Evolutionary conservation across 176 grass and related monocot genomes (phyloP).

Genomic region (Eragrostis curvula): DNA sequence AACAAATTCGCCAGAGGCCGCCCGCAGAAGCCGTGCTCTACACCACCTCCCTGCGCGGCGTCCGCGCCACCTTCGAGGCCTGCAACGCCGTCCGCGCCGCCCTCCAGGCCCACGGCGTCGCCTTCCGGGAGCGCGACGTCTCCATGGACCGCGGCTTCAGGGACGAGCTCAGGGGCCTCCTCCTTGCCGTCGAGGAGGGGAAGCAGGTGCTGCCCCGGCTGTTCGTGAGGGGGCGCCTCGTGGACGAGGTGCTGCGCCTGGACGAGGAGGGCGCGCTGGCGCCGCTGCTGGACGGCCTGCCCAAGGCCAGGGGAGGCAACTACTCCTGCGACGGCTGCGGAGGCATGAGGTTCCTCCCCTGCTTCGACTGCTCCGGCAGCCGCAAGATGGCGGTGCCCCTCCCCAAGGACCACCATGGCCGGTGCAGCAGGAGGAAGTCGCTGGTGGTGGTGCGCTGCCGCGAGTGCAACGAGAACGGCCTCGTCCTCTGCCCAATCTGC

Average conservation of each 20-base stretch:
- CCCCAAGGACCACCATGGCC: not conserved
- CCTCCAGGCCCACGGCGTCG: slow-evolving; percentile 54
- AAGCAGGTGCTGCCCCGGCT: slow-evolving; percentile 51
- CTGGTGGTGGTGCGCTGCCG: slow-evolving; percentile 51
- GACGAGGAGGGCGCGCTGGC: slow-evolving; percentile 64
- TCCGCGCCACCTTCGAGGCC: slow-evolving; percentile 72
- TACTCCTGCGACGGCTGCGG: slow-evolving; percentile 59
- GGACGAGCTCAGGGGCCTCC: slow-evolving; percentile 55
- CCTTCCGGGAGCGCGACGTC: slow-evolving; percentile 67
- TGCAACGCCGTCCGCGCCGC: slow-evolving; percentile 67
- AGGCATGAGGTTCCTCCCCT: slow-evolving; percentile 64
- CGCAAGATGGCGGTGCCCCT: slow-evolving; percentile 49
- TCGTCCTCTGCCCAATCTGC: slow-evolving; percentile 81
- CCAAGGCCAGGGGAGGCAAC: slow-evolving; percentile 29
- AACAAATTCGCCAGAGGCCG: no score
- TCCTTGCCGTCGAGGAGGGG: not conserved
- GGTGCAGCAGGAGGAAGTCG: not conserved
- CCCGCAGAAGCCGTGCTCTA: slow-evolving; percentile 41
- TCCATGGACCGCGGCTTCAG: slow-evolving; percentile 77
- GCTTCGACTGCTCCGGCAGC: slow-evolving; percentile 73
- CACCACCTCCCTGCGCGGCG: slow-evolving; percentile 68
- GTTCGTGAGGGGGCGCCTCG: slow-evolving; percentile 58
- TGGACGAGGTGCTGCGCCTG: slow-evolving; percentile 57
- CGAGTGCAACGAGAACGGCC: slow-evolving; percentile 78
- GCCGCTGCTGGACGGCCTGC: slow-evolving; percentile 54